Percentiles rank a stretch among this genome's conserved stretches.
Evolutionary conservation across 805 yeast genomes (phyloP).

Genomic region (Tetrapisispora nanseiensis): DNA sequence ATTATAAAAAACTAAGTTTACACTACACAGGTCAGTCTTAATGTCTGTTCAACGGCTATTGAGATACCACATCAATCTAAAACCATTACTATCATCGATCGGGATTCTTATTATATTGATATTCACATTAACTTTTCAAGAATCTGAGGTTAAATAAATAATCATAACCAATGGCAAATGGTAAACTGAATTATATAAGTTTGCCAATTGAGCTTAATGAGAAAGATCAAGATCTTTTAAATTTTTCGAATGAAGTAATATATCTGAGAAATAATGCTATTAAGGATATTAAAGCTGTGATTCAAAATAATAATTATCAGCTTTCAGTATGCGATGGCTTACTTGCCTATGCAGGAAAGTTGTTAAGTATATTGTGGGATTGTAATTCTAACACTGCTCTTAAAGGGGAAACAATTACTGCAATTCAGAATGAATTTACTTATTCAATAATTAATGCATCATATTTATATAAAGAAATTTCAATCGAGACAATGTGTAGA

Average conservation of each 20-base stretch:
- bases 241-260: not conserved
- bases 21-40: no score
- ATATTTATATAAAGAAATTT: constrained; percentile 12
- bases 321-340: constrained; percentile 5
- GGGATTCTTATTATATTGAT: no score
- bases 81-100: no score
- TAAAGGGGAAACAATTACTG: not conserved
- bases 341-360: constrained; percentile 6
- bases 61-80: no score
- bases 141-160: not conserved
- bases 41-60: no score
- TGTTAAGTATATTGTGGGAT: not conserved
- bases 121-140: no score
- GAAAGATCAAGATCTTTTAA: not conserved
- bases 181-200: not conserved
- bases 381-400: not conserved
- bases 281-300: not conserved
- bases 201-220: not conserved
- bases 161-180: not conserved
- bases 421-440: constrained; percentile 6
- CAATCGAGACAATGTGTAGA: constrained; percentile 17
- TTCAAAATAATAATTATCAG: not conserved
- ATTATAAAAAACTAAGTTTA: no score
- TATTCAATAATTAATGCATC: constrained; percentile 14
- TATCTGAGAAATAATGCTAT: not conserved